phyloP scores from a whole-genome alignment of 129 eudicot species.

The Centrapalus pauciflorus region DNA sequence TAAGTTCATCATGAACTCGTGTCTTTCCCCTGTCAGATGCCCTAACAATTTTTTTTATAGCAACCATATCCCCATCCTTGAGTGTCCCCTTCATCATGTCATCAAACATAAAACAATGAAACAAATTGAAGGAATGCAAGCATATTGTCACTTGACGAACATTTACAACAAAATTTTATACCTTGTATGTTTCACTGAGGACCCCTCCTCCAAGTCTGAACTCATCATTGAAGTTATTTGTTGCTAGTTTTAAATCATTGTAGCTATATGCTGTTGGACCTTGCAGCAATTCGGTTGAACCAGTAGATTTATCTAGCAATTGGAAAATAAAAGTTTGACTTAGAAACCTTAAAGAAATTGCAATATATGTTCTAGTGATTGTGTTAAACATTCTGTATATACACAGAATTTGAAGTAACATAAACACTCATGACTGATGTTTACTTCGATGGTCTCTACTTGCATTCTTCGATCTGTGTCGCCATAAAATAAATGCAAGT shows the following conservation, averaged over 20 bases:
- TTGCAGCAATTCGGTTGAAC: conserved; percentile 35
- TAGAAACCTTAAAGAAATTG: conserved; percentile 14
- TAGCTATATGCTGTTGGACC: conserved; percentile 25
- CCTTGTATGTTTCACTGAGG: conserved; percentile 38
- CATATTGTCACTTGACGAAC: not conserved
- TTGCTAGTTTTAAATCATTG: conserved; percentile 3
- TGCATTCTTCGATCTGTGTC: conserved; percentile 22
- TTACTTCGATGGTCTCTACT: conserved; percentile 18
- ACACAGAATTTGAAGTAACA: not conserved
- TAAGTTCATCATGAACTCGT: conserved; percentile 38
- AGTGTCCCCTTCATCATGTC: conserved; percentile 32
- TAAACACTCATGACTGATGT: not conserved
- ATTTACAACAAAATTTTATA: too few relatives aligned
- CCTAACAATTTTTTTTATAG: conserved; percentile 40
- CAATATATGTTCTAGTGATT: not conserved
- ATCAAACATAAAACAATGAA: not conserved
- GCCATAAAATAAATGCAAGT: conserved; percentile 18
- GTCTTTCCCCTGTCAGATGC: conserved; percentile 32
- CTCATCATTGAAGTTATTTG: conserved; percentile 26
- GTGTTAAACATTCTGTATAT: not conserved
- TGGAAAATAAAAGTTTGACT: not conserved
- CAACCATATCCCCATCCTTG: conserved; percentile 42
- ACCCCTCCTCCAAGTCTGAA: conserved; percentile 49
- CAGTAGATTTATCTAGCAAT: conserved; percentile 35
- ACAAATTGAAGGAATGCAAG: not conserved